phyloP scores from a whole-genome alignment of 768 basidiomycete genomes.

The Termitomyces sp. region DNA sequence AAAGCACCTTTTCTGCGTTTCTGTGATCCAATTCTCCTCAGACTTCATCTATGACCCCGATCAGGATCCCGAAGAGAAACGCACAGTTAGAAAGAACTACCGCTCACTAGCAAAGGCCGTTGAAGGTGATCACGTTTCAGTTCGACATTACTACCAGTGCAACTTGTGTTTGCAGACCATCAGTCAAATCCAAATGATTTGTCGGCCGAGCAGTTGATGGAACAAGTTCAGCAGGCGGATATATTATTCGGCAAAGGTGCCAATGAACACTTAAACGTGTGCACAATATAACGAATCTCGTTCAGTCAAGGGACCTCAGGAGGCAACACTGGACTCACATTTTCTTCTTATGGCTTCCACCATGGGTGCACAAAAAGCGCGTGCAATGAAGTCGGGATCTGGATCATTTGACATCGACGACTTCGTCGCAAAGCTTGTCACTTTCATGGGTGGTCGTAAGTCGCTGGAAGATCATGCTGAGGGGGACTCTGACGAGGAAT shows the following conservation, averaged over 20 bases:
- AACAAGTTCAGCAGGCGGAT: conserved; percentile 56
- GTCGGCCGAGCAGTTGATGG: conserved; percentile 50
- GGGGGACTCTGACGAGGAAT: conserved; percentile 53
- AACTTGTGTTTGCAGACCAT: conserved; percentile 27
- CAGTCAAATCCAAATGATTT: conserved; percentile 53
- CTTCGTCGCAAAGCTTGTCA: conserved; percentile 72
- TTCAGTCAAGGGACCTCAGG: conserved; percentile 74
- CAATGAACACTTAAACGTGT: conserved; percentile 1
- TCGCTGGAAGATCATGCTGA: conserved; percentile 37
- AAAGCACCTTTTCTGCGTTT: neutral
- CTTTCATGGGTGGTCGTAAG: conserved; percentile 71
- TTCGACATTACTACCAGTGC: neutral
- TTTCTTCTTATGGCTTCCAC: conserved; percentile 75
- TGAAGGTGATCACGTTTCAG: conserved; percentile 46
- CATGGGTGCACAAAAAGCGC: conserved; percentile 83
- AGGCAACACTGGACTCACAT: conserved; percentile 87
- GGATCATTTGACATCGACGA: conserved; percentile 93
- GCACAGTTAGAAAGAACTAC: conserved; percentile 69
- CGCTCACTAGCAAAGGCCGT: conserved; percentile 59
- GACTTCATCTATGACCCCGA: conserved; percentile 73
- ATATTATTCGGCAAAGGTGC: conserved; percentile 61
- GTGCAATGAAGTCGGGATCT: conserved; percentile 82
- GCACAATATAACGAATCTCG: neutral
- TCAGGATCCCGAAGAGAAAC: conserved; percentile 78
- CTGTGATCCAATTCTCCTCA: neutral